Evolutionary conservation across 1,139 yeast genomes (phyloP), one percentile per base, ranked within the genome.

Genomic region (Lodderomyces theae): DNA sequence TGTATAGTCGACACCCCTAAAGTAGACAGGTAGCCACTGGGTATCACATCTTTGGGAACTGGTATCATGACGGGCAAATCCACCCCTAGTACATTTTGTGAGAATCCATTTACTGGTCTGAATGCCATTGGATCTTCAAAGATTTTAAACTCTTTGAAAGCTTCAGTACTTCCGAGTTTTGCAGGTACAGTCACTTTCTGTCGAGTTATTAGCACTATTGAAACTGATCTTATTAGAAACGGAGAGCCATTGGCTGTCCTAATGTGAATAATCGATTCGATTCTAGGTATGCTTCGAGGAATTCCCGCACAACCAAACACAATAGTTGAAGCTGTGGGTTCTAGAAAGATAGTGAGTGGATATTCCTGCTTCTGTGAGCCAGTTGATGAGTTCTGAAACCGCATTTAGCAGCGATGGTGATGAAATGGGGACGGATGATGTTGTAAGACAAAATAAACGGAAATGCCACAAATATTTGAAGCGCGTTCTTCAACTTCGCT

Each of bases 281-380:
- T 59, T 34, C 77, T 60, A 4, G 78, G 78, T 57, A 78, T 59
- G 9, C 83, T 78, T 43, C 80, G 66, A 1, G 82, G 76, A 1
- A 80, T 77, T 0, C 86, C 86, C 1, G 86, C 84, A 54, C 84
- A 77, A 3, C 86, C 86, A 38, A 69, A 62, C 0, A 80, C 78
- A 1, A 77, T 60, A 18, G 77, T 66, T 17, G 66, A 57, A 32
- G 71, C 72, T 28, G 76, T 66, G 2, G 81, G 75, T 42, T 73
- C 72, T 38, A 80, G 55, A 22, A 54, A 53, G 10, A 61, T 63
- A 24, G 60, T 49, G 19, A 67, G 63, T 5, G 70, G 70, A 35
- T 64, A 54, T 33, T 42, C 43, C 19, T 31, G n/a, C 30, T 42
- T 43, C 22, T 37, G 40, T 11, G 42, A 37, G 17, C 42, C 32